phyloP scores from a whole-genome alignment of 164 flowering plant genomes.

The Annona cherimola region DNA sequence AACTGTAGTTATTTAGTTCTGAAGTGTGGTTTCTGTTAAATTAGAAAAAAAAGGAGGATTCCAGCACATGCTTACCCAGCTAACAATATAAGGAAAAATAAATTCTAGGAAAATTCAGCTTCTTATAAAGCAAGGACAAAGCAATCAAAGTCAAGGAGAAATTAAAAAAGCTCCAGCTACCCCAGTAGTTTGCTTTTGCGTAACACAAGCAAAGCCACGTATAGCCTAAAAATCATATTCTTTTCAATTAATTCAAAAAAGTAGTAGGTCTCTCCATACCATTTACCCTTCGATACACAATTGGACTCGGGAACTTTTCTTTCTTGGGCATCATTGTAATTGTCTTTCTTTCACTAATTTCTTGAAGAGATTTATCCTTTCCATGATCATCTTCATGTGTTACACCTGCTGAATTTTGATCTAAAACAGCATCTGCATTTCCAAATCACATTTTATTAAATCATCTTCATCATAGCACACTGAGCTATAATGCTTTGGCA shows the following conservation, averaged over 20 bases:
- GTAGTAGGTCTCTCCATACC: constrained; percentile 15
- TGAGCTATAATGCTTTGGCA: neutral
- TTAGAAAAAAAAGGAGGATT: too few species aligned
- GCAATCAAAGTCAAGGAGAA: too few species aligned
- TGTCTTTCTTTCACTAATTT: constrained; percentile 15
- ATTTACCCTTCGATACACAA: constrained; percentile 9
- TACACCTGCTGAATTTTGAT: constrained; percentile 18
- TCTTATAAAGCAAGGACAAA: too few species aligned
- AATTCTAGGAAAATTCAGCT: too few species aligned
- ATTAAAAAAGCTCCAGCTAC: too few species aligned
- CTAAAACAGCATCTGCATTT: constrained; percentile 18
- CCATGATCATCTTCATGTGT: constrained; percentile 16
- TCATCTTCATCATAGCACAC: neutral
- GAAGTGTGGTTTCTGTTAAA: too few species aligned
- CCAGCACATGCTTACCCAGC: too few species aligned
- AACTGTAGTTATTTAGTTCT: too few species aligned
- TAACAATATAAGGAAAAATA: too few species aligned
- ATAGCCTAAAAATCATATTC: neutral
- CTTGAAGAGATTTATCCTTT: constrained; percentile 13
- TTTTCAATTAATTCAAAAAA: neutral
- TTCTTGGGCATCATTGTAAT: constrained; percentile 10
- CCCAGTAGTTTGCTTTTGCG: too few species aligned
- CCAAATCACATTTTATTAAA: constrained; percentile 1
- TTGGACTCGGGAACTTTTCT: constrained; percentile 9
- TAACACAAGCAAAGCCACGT: too few species aligned